phyloP scores from a whole-genome alignment of 495 filamentous ascomycete species.

The Xylaria acuta region DNA sequence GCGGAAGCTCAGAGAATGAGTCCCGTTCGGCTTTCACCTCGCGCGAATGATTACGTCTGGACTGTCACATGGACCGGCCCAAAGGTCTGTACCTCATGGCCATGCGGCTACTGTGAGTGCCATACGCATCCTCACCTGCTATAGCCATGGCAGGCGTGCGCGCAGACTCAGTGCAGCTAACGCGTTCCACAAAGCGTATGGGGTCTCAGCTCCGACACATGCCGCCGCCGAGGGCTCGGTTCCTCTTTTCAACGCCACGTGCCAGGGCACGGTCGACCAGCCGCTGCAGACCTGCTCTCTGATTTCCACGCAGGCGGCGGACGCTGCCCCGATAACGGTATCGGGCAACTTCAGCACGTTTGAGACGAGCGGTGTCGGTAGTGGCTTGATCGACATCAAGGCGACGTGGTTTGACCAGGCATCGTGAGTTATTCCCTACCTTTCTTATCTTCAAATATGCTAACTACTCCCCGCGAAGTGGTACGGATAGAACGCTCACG shows the following conservation, averaged over 20 bases:
- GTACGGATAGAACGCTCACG: constrained; percentile 8
- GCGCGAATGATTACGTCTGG: constrained; percentile 16
- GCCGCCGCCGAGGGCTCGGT: constrained; percentile 2
- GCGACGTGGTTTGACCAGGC: constrained; percentile 16
- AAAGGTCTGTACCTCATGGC: constrained; percentile 1
- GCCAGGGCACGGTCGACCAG: constrained; percentile 21
- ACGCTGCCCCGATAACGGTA: background rate
- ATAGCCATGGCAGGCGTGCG: background rate
- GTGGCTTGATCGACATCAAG: constrained; percentile 22
- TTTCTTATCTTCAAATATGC: background rate
- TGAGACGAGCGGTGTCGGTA: constrained; percentile 24
- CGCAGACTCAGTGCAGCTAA: background rate
- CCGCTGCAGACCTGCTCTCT: background rate
- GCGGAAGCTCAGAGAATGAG: background rate
- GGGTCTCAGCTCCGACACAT: constrained; percentile 11
- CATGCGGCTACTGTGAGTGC: constrained; percentile 22
- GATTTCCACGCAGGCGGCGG: background rate
- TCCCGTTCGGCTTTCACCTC: constrained; percentile 1
- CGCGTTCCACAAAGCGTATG: background rate
- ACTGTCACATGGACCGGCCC: constrained; percentile 21
- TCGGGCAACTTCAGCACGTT: constrained; percentile 27
- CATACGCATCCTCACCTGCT: background rate
- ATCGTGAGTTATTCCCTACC: constrained; percentile 9
- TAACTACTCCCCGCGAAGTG: constrained; percentile 2
- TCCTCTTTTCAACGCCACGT: constrained; percentile 10